Evolutionary conservation across 2,329 filamentous ascomycete genomes (phyloP).

Genomic region (Stachybotrys echinatus): DNA sequence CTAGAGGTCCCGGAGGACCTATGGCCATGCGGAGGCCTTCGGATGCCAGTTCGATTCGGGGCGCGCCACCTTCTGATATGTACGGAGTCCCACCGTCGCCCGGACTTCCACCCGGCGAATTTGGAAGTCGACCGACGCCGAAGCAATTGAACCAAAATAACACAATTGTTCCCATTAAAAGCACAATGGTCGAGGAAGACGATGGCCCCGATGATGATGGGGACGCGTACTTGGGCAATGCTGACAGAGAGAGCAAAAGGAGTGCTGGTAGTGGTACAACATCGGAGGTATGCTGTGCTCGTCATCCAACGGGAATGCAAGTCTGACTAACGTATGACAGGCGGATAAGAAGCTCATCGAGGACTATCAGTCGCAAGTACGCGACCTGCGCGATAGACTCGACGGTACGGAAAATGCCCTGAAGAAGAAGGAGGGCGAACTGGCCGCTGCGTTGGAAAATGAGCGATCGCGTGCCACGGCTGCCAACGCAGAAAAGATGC

Average conservation of each 20-base stretch:
- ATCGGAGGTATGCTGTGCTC: constrained; percentile 32
- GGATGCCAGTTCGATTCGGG: constrained; percentile 56
- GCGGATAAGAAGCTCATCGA: constrained; percentile 67
- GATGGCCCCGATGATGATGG: constrained; percentile 38
- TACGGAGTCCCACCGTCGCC: constrained; percentile 56
- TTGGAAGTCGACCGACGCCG: constrained; percentile 65
- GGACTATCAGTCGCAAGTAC: constrained; percentile 75
- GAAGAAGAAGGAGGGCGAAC: constrained; percentile 66
- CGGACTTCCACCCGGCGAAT: constrained; percentile 55
- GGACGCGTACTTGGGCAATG: not conserved
- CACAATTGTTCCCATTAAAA: constrained; percentile 96
- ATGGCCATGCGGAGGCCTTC: constrained; percentile 53
- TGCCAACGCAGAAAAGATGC: constrained; percentile 59
- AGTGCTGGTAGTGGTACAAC: constrained; percentile 19
- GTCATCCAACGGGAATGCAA: not conserved
- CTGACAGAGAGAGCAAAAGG: constrained; percentile 20
- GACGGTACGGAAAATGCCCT: constrained; percentile 64
- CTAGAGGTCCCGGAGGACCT: constrained; percentile 45
- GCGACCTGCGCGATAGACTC: constrained; percentile 68
- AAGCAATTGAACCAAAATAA: constrained; percentile 87
- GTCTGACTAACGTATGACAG: constrained; percentile 27
- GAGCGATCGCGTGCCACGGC: constrained; percentile 50
- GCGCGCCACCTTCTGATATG: constrained; percentile 35
- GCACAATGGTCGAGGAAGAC: constrained; percentile 94
- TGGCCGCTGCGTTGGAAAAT: constrained; percentile 53